Evolutionary conservation across 352 stramenopile species (phyloP), one percentile per base, ranked within the genome.

Genomic region (Globisporangium barbulae): DNA sequence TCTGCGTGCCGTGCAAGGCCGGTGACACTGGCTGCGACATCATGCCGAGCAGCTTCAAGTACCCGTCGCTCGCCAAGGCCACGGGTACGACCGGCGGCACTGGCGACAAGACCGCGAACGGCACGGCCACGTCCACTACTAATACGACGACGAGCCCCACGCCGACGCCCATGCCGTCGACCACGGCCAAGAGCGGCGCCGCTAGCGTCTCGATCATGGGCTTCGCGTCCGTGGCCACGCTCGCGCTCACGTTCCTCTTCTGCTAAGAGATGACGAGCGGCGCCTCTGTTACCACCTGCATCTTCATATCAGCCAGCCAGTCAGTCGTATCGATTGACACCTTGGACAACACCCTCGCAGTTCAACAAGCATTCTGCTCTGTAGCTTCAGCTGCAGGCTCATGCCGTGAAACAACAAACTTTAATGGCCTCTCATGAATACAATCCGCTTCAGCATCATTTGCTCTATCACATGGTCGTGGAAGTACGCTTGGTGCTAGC

Each of bases 81-180:
- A 33, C 53, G 12, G 75, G 73, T 60, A 63, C 59, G 54, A 75
- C 25, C 15, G 28, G 25, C n/a, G 7, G 49, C 25, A 39, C 25
- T 15, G 49, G 73, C 50, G 73, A 80, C 47, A 86, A 77, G 45
- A 53, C 49, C 10, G 74, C 76, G 52, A 50, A 65, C 17, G 73
- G 67, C 60, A 65, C 71, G 17, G 35, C 35, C 35, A 41, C 35
- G 35, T 41, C 35, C 35, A 60, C 64, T 0, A 49, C 57, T 2
- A 45, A 25, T 1, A 64, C 54, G 39, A 47, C 59, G 19, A 42
- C 47, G 13, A 55, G 64, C 15, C 63, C 66, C 5, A 37, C 31
- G 17, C 8, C 62, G 12, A 65, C 50, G 3, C 28, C 42, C 3
- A 64, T 48, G 48, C 35, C 59, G 12, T 35, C 59, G 25, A 47